These are phyloP conservation scores for Candida ipomoeae DNA, from an alignment of 805 yeast species.

Conservation along the genomic window DNA sequence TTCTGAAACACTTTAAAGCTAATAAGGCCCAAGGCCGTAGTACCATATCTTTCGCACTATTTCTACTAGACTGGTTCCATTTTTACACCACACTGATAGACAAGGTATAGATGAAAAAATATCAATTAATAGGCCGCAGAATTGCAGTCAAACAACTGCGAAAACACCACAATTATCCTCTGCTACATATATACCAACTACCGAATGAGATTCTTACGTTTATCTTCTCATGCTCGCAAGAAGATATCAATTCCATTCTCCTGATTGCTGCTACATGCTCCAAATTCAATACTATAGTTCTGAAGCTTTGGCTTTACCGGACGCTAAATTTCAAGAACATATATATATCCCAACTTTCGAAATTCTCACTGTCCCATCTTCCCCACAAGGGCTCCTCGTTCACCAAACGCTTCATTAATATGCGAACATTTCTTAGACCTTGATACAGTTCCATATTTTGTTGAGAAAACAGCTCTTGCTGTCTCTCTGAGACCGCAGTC, in stretches of 20 bases:
- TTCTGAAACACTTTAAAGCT: neutral
- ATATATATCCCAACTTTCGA: conserved; percentile 30
- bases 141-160: conserved; percentile 16
- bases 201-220: conserved; percentile 42
- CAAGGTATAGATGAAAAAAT: conserved; percentile 27
- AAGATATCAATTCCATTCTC: conserved; percentile 13
- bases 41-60: neutral
- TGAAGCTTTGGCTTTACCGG: conserved; percentile 36
- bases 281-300: conserved; percentile 33
- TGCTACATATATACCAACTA: conserved; percentile 33
- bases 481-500: no score
- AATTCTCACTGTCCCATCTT: conserved; percentile 33
- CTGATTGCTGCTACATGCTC: conserved; percentile 31
- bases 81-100: neutral
- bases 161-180: conserved; percentile 20
- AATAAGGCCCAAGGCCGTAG: neutral
- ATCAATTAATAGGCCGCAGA: conserved; percentile 41
- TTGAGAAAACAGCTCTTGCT: no score
- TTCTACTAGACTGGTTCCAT: neutral
- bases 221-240: conserved; percentile 26
- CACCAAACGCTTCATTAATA: conserved; percentile 20
- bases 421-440: no score
- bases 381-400: conserved; percentile 20
- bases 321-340: conserved; percentile 23
- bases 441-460: no score